Evolutionary conservation across 1,284 basidiomycete species (phyloP).

Genomic region (Moesziomyces parantarcticus): DNA sequence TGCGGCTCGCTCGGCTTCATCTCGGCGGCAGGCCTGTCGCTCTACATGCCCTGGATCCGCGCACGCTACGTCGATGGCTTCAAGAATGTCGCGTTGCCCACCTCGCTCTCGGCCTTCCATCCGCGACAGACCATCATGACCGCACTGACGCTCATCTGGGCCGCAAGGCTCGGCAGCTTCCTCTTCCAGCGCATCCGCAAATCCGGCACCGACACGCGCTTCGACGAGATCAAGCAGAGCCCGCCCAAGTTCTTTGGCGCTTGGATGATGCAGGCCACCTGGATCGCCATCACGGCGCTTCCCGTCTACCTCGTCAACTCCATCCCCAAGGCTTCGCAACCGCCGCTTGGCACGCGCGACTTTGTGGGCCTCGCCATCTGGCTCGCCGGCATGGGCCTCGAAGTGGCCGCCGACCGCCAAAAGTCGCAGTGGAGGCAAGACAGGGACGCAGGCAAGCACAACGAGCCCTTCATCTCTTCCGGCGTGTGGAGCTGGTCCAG

Average conservation of each 20-base stretch:
- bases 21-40: constrained; percentile 74
- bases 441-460: constrained; percentile 77
- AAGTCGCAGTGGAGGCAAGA: constrained; percentile 77
- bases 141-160: constrained; percentile 75
- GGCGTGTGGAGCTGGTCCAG: constrained; percentile 80
- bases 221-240: constrained; percentile 77
- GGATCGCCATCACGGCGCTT: constrained; percentile 77
- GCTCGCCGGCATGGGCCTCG: constrained; percentile 65
- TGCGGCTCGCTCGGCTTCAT: constrained; percentile 77
- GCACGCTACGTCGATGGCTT: constrained; percentile 45
- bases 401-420: constrained; percentile 73
- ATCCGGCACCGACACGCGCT: constrained; percentile 75
- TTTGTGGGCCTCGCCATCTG: constrained; percentile 75
- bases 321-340: constrained; percentile 74
- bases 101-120: constrained; percentile 71
- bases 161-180: constrained; percentile 75
- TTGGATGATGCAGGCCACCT: constrained; percentile 81
- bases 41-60: constrained; percentile 71
- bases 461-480: constrained; percentile 78
- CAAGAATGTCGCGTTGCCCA: constrained; percentile 40
- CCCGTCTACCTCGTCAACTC: constrained; percentile 72
- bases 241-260: constrained; percentile 75
- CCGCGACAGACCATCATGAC: constrained; percentile 75
- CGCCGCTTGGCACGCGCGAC: constrained; percentile 74
- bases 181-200: constrained; percentile 73